Percentiles rank a stretch among this genome's conserved stretches.
phyloP scores from a whole-genome alignment of 257 asterid genomes.

The Lithospermum erythrorhizon region DNA sequence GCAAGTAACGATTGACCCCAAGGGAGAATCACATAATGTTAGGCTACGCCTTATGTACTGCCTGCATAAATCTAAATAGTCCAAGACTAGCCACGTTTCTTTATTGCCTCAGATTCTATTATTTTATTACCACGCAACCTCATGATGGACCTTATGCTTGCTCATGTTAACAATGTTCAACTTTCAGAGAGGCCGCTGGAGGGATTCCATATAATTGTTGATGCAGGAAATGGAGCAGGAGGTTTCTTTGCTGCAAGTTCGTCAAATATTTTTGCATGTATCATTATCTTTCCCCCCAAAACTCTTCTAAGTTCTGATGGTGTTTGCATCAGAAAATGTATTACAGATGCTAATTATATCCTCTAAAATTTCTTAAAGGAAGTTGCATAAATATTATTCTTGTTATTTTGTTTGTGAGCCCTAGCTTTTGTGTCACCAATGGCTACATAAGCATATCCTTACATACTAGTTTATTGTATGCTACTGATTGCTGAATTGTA shows the following conservation, averaged over 20 bases:
- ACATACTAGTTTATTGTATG: too few relatives aligned
- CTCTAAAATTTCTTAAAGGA: not conserved
- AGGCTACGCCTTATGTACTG: not conserved
- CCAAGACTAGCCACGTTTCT: not conserved
- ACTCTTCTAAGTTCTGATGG: too few relatives aligned
- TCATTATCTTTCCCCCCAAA: too few relatives aligned
- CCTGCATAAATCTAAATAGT: not conserved
- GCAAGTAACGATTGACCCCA: not conserved
- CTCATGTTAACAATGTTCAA: slow-evolving; percentile 14
- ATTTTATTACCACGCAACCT: slow-evolving; percentile 4
- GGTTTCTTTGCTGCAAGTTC: slow-evolving; percentile 90
- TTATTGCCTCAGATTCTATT: slow-evolving; percentile 1
- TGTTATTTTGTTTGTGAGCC: too few relatives aligned
- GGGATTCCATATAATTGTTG: slow-evolving; percentile 95
- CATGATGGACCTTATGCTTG: slow-evolving; percentile 13
- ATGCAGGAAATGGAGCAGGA: slow-evolving; percentile 99
- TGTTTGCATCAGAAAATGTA: not conserved
- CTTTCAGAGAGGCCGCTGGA: slow-evolving; percentile 89
- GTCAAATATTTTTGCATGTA: not conserved
- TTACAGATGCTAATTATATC: not conserved
- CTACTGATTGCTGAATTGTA: not conserved
- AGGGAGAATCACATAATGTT: not conserved
- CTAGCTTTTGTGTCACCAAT: too few relatives aligned
- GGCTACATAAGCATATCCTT: too few relatives aligned
- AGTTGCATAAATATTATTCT: not conserved